Conservation (phyloP, 2,329 filamentous ascomycete genomes). For the Cercospora brassicicola region DNA sequence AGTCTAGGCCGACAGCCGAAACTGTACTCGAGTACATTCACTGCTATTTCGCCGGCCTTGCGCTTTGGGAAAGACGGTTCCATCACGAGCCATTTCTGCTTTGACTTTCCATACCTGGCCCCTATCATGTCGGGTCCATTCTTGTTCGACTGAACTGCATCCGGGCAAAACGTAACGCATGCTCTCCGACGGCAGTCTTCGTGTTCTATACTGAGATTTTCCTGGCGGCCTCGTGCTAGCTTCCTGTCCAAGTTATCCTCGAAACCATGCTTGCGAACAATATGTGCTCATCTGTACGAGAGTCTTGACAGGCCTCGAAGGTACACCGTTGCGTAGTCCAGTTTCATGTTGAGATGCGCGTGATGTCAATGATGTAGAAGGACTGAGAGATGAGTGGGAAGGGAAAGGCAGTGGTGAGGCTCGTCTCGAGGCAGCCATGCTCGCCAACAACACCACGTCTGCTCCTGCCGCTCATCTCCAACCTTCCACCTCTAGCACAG, state of each 20-base stretch:
- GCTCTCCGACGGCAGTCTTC: background rate
- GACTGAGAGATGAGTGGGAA: background rate
- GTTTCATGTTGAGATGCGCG: background rate
- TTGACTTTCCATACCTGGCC: background rate
- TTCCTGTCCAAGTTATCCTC: background rate
- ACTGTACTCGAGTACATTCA: background rate
- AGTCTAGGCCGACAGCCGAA: background rate
- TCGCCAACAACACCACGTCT: background rate
- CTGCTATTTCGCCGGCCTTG: background rate
- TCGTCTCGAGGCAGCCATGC: background rate
- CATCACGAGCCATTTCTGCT: background rate
- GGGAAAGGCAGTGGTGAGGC: background rate
- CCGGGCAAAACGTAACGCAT: background rate
- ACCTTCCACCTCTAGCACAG: background rate
- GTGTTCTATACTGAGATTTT: background rate
- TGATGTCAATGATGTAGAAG: background rate
- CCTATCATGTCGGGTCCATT: background rate
- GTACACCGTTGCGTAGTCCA: background rate
- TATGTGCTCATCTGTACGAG: background rate
- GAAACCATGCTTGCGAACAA: background rate
- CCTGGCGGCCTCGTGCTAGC: background rate
- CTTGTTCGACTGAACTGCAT: background rate
- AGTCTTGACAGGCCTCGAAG: background rate
- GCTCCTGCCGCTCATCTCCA: background rate
- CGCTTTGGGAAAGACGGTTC: background rate